Conservation (phyloP, 2,329 filamentous ascomycete genomes). For the Chaetoscypha palmicola region DNA sequence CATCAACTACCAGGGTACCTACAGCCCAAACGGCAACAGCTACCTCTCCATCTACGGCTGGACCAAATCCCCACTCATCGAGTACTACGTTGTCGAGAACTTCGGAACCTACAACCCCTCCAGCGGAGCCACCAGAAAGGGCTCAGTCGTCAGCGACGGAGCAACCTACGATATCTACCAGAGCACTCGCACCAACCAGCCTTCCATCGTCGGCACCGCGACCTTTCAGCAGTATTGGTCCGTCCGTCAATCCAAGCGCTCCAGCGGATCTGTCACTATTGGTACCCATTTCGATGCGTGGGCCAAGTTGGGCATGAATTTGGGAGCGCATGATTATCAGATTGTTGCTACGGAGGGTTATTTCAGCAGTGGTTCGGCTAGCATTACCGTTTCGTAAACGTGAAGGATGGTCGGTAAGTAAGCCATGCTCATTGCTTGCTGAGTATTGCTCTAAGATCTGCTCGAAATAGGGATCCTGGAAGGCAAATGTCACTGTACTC, state of each 20-base stretch:
- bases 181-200: slow-evolving; percentile 32
- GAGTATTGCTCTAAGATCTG: too few species aligned
- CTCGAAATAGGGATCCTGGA: too few species aligned
- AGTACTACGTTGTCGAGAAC: slow-evolving; percentile 45
- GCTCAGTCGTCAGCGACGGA: slow-evolving; percentile 44
- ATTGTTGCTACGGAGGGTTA: slow-evolving; percentile 34
- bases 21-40: slow-evolving; percentile 34
- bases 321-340: slow-evolving; percentile 43
- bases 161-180: slow-evolving; percentile 42
- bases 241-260: slow-evolving; percentile 42
- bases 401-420: too few species aligned
- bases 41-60: slow-evolving; percentile 52
- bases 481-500: too few species aligned
- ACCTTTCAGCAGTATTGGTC: slow-evolving; percentile 49
- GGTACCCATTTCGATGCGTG: slow-evolving; percentile 47
- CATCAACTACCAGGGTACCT: slow-evolving; percentile 38
- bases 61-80: slow-evolving; percentile 29
- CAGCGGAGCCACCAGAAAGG: slow-evolving; percentile 40
- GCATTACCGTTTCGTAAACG: slow-evolving; percentile 7
- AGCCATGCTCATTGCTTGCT: too few species aligned
- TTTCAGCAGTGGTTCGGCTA: slow-evolving; percentile 5
- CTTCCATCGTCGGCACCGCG: slow-evolving; percentile 41
- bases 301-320: slow-evolving; percentile 38
- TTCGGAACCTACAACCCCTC: slow-evolving; percentile 44
- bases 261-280: slow-evolving; percentile 42